These are phyloP conservation scores for Phytophthora pini DNA, from an alignment of 352 stramenopile species.

Conservation along the genomic window DNA sequence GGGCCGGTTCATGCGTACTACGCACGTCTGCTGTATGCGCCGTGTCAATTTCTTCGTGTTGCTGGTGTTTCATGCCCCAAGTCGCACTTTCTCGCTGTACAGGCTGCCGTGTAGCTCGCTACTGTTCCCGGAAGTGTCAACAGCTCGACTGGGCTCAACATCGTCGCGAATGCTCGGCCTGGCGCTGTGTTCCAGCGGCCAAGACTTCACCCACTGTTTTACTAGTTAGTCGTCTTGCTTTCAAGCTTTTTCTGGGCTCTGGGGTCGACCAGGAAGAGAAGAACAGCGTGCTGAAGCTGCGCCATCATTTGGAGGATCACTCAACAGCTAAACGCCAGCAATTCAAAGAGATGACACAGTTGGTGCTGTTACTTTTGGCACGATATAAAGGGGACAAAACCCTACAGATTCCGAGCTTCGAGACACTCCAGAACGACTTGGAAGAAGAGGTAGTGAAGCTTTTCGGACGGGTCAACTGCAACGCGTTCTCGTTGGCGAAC, in stretches of 20 bases:
- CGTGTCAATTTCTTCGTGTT: constrained; percentile 50
- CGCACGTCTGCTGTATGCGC: constrained; percentile 31
- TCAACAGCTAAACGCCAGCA: constrained; percentile 36
- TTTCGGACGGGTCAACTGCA: constrained; percentile 82
- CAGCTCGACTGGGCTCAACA: constrained; percentile 64
- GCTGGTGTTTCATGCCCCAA: constrained; percentile 53
- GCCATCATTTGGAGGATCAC: constrained; percentile 60
- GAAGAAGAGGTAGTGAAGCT: constrained; percentile 49
- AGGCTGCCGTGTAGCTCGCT: constrained; percentile 63
- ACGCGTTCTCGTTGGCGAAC: constrained; percentile 76
- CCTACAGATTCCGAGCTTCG: constrained; percentile 16
- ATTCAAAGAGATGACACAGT: constrained; percentile 64
- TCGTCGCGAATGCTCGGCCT: constrained; percentile 57
- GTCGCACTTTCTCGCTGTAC: constrained; percentile 49
- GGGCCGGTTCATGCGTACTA: constrained; percentile 43
- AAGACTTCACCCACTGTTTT: constrained; percentile 55
- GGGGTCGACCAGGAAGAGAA: constrained; percentile 11
- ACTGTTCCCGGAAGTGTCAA: constrained; percentile 75
- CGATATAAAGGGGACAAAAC: constrained; percentile 48
- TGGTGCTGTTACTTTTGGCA: constrained; percentile 62
- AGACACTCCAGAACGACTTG: constrained; percentile 40
- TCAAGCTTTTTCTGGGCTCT: constrained; percentile 39
- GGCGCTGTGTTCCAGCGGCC: constrained; percentile 38
- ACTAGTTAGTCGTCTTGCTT: constrained; percentile 54
- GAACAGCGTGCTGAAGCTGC: constrained; percentile 41